Base-by-base conservation (phyloP, 306 rosid species). In the Datisca glomerata region DNA sequence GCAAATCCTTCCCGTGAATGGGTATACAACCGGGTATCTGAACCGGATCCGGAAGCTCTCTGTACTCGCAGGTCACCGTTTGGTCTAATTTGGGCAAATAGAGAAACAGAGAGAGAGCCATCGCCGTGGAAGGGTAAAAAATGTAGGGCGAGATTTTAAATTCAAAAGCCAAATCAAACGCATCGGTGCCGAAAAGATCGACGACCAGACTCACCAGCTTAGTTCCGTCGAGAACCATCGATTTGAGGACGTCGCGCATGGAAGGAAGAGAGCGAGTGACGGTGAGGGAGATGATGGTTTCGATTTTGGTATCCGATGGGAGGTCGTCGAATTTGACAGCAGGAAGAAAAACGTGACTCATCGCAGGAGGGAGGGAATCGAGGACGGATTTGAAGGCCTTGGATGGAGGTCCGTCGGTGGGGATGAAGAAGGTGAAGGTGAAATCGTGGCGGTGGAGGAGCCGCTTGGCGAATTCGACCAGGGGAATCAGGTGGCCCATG, bases 401-500 rank as follows among this genome's bases (percentile, higher is more conserved):
- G 1, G 86, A 36, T 0, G 86, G 77, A 0, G 81, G 71, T 3
- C 60, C 49, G 22, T 63, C 62, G 16, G 53, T 24, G 35, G 92
- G 85, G 61, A 80, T 42, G 32, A 80, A 7, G 51, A 75, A 60
- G 12, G 69, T 62, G 36, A 66, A 53, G 29, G 56, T 15, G 61
- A 57, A 49, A 38, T 24, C 20, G 42, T 65, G 63, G 45, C 18
- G 33, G 5, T 7, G 48, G 63, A 62, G 45, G 6, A 80, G 67
- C 13, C 55, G 51, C 40, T 75, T 80, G 5, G 85, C 78, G 21
- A n/a, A n/a, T n/a, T n/a, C n/a, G n/a, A n/a, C n/a, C n/a, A n/a
- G n/a, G n/a, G n/a, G n/a, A n/a, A n/a, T 80, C 31, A 80, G 80
- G 53, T 80, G 92, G 38, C 92, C 92, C 73, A 80, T 80, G 18